A percentile compares a stretch with the other conserved stretches of the same genome.
These are phyloP conservation scores for Lithospermum erythrorhizon DNA, from an alignment of 257 asterid genomes.

Conservation along the genomic window DNA sequence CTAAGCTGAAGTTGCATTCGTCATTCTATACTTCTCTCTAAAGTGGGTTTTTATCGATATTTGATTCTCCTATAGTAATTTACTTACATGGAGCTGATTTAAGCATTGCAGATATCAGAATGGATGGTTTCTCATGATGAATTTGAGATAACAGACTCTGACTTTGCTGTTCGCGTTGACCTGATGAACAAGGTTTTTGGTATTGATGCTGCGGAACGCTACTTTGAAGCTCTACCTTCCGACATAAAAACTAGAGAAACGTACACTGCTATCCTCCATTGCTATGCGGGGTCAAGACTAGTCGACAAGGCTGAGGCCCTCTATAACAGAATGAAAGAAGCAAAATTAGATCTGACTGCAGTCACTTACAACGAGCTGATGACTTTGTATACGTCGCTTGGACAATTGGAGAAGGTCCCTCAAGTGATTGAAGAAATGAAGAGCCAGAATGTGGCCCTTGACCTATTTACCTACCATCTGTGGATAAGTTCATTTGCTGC, in stretches of 20 bases:
- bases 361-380: constrained; percentile 84
- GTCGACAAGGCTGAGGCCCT: constrained; percentile 66
- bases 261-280: constrained; percentile 90
- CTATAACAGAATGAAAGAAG: constrained; percentile 42
- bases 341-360: constrained; percentile 49
- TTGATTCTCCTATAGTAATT: constrained; percentile 4
- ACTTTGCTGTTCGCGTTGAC: constrained; percentile 50
- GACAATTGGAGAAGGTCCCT: constrained; percentile 71
- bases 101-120: background rate
- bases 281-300: constrained; percentile 56
- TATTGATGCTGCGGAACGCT: constrained; percentile 84
- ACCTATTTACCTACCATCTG: constrained; percentile 71
- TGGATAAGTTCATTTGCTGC: constrained; percentile 86
- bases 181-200: constrained; percentile 89
- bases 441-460: constrained; percentile 43
- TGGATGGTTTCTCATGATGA: background rate
- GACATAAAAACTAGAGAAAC: constrained; percentile 64
- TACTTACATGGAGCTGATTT: constrained; percentile 11
- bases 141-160: background rate
- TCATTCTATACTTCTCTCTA: background rate
- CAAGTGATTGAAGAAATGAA: constrained; percentile 49
- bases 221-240: constrained; percentile 66
- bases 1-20: background rate
- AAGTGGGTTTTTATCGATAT: background rate
- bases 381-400: constrained; percentile 78